Evolutionary conservation across 805 yeast species (phyloP), one percentile per base, ranked within the genome.

Genomic region (Lachancea nothofagi): DNA sequence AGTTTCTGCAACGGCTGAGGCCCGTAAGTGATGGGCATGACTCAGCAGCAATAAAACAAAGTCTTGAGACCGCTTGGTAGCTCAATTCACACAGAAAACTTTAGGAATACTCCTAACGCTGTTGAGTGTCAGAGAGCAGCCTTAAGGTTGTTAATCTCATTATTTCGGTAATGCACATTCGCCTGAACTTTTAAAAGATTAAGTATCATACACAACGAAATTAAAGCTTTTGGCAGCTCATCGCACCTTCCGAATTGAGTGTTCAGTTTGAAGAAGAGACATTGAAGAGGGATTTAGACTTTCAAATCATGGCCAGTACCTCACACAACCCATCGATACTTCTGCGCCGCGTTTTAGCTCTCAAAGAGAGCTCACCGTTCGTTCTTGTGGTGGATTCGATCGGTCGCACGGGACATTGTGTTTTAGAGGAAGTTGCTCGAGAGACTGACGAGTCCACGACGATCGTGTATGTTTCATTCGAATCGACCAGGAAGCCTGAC

Each of bases 311-410:
- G 69, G 53, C 67, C 2, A 50, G 58, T 10, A 48, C 67, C 3
- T 55, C 64, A 3, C 69, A 67, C 31, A 66, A 63, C 42, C 64
- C 72, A 29, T 46, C 72, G n/a, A 80, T 82, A 23, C 65, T 88
- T 5, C 66, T 89, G 41, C 77, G 72, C 33, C 65, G 97, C 43
- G 65, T 86, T 5, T 59, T 93, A 2, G 62, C 78, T 2, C 63
- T 85, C 37, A 83, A 80, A 47, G 97, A 93, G 52, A 61, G 61
- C 17, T 74, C 90, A 0, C 94, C 95, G 0, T 74, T 90, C 40
- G 59, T 86, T 2, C 67, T 90, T 4, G 66, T 83, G 3, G 54
- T 75, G 7, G 97, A 93, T 57, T 71, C 83, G 1, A 61, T 87
- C 7, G 66, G 72, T 0, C 96, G 89, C 57, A 75, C 93, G 0